Base-by-base conservation (phyloP, 805 yeast species). In the Kazachstania taianensis region DNA sequence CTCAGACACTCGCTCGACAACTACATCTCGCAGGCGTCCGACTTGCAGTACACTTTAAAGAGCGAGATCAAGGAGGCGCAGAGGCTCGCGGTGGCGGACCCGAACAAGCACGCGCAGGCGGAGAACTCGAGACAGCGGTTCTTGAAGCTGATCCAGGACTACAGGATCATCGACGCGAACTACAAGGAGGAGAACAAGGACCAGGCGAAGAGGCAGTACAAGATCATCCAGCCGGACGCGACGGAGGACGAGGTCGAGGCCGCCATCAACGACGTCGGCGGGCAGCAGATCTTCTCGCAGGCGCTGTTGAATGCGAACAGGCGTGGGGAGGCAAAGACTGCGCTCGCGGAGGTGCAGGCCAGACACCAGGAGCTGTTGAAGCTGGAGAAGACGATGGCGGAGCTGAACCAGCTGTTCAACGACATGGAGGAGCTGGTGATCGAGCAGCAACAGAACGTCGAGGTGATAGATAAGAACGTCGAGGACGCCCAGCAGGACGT, bases 341-440 rank as follows among this genome's bases (percentile, higher is more conserved):
- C 94, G 2, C 72, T 92, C 50, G 83, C 85, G 52, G 97, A 92
- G 65, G 97, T 92, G 39, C 96, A 89, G 65, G 78, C 82, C 35
- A 79, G 98, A 66, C 97, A 92, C 66, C 79, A 81, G 58, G 97
- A 92, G 66, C 75, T 92, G 54, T 81, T 84, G 66, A 83, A 85
- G 67, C 80, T 92, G 62, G 97, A 89, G 64, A 78, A 84, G 65
- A 81, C 95, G 41, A 86, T 92, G 82, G 85, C 89, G 25, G 98
- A 92, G 63, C 74, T 92, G 62, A 83, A 94, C 28, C 94, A 84
- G 66, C 73, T 92, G 58, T 86, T 92, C 69, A 81, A 81, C 53
- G 97, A 92, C 58, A 84, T 92, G 92, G 96, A 92, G 64, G 83
- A 83, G 55, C 69, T 92, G 63, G 96, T 89, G 32, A 85, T 89